Conservation (phyloP, 2,329 filamentous ascomycete species). For the Aspergillus neotritici region DNA sequence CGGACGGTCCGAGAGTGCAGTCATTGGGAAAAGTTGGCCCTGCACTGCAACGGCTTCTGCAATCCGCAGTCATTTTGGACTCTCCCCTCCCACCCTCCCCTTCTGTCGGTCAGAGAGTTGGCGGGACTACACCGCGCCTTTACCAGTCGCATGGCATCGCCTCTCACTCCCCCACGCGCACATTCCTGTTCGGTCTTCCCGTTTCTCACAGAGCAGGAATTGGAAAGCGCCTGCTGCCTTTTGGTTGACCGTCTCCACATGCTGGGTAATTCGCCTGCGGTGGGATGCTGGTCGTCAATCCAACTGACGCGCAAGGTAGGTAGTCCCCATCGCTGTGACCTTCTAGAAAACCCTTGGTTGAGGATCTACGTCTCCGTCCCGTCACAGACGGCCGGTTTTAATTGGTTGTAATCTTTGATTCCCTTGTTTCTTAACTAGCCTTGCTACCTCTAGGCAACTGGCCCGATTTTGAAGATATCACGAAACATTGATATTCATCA, state of each 20-base stretch:
- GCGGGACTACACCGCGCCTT: slow-evolving; percentile 15
- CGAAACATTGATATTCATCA: slow-evolving; percentile 15
- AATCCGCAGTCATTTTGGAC: slow-evolving; percentile 8
- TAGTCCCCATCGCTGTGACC: not conserved
- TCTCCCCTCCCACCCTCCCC: too few relatives aligned
- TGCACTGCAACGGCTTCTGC: slow-evolving; percentile 1
- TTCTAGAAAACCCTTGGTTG: too few relatives aligned
- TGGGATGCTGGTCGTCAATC: slow-evolving; percentile 34
- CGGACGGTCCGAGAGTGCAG: too few relatives aligned
- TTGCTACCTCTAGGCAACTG: slow-evolving; percentile 18
- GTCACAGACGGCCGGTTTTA: slow-evolving; percentile 4
- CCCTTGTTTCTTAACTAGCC: slow-evolving; percentile 8
- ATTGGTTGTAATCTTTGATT: not conserved
- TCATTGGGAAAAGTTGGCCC: too few relatives aligned
- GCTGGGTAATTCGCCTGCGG: slow-evolving; percentile 53
- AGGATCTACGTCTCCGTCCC: slow-evolving; percentile 1
- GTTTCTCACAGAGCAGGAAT: slow-evolving; percentile 57
- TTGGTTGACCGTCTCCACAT: slow-evolving; percentile 46
- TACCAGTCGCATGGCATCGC: slow-evolving; percentile 12
- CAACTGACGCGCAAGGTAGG: slow-evolving; percentile 28
- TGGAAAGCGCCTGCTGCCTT: slow-evolving; percentile 60
- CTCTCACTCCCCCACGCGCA: not conserved
- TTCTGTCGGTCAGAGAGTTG: slow-evolving; percentile 7
- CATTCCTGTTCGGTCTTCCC: slow-evolving; percentile 47
- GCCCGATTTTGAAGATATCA: slow-evolving; percentile 26